Percentiles rank a stretch among this genome's conserved stretches.
phyloP scores from a whole-genome alignment of 1,139 yeast genomes.

The Wickerhamomyces sp. region DNA sequence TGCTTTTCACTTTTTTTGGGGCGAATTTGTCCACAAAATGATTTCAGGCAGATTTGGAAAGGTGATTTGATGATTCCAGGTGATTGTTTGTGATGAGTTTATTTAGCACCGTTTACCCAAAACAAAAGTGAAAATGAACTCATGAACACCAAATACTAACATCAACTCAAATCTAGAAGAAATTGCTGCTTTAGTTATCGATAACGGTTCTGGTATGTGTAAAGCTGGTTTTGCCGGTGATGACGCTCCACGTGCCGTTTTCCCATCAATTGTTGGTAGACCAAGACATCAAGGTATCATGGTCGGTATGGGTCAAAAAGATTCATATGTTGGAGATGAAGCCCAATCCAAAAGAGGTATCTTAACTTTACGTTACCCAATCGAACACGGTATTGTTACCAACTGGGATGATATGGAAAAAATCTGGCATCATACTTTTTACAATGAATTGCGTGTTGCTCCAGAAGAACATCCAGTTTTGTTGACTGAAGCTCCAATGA shows the following conservation, averaged over 20 bases:
- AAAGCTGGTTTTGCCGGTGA: conserved; percentile 99
- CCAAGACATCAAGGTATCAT: conserved; percentile 99
- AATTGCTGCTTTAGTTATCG: conserved; percentile 59
- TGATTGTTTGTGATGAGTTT: not conserved
- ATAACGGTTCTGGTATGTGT: conserved; percentile 99
- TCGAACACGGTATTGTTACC: conserved; percentile 99
- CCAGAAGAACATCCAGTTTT: conserved; percentile 99
- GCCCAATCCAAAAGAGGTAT: conserved; percentile 99
- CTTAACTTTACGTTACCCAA: conserved; percentile 96
- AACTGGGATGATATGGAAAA: conserved; percentile 99
- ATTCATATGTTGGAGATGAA: conserved; percentile 99
- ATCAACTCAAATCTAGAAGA: conserved; percentile 6
- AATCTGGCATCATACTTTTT: conserved; percentile 98
- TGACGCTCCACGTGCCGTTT: conserved; percentile 99
- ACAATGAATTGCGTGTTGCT: conserved; percentile 97
- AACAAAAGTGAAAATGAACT: not conserved
- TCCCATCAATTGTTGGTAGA: conserved; percentile 99
- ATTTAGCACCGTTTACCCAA: not conserved
- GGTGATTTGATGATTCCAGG: not conserved
- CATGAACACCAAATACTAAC: conserved; percentile 7
- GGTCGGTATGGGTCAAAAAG: conserved; percentile 99
- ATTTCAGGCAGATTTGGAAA: not conserved
- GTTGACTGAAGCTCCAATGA: conserved; percentile 98
- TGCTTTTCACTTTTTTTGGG: not conserved
- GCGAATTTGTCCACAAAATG: not conserved